Evolutionary conservation across 257 asterid genomes (phyloP).

Genomic region (Linderniella brevidens): DNA sequence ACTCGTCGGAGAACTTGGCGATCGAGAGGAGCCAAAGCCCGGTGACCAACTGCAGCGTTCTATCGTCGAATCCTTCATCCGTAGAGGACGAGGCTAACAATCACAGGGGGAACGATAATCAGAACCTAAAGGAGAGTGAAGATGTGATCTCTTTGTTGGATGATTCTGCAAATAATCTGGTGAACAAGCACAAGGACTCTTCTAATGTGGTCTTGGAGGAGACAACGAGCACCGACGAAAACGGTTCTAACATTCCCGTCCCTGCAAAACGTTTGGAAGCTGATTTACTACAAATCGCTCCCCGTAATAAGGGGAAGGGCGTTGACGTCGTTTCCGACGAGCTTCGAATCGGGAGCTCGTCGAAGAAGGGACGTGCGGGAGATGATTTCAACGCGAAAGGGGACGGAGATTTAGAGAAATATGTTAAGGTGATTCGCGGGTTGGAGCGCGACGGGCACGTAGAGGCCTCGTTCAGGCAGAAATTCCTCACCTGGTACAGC

Average conservation of each 20-base stretch:
- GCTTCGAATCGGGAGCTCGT: constrained; percentile 57
- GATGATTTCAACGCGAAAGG: constrained; percentile 31
- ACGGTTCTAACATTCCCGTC: too few relatives aligned
- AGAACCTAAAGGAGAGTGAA: constrained; percentile 19
- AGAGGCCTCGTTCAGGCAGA: constrained; percentile 49
- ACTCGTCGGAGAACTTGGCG: constrained; percentile 32
- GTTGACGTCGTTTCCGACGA: too few relatives aligned
- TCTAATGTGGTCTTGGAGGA: constrained; percentile 30
- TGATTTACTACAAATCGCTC: constrained; percentile 48
- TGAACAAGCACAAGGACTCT: constrained; percentile 28
- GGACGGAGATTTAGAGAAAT: constrained; percentile 63
- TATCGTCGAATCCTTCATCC: constrained; percentile 51
- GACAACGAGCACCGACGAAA: too few relatives aligned
- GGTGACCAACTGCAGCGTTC: constrained; percentile 61
- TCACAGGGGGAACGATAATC: background rate
- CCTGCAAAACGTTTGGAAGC: constrained; percentile 33
- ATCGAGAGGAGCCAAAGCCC: constrained; percentile 25
- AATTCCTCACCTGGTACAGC: constrained; percentile 92
- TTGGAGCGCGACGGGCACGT: constrained; percentile 76
- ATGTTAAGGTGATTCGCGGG: constrained; percentile 68
- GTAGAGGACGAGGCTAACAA: constrained; percentile 71
- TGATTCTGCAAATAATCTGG: constrained; percentile 28
- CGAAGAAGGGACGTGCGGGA: constrained; percentile 52
- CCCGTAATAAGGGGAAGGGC: constrained; percentile 42
- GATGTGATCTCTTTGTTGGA: constrained; percentile 21